Evolutionary conservation across 257 asterid genomes (phyloP).

Genomic region (Capsicum chinense): DNA sequence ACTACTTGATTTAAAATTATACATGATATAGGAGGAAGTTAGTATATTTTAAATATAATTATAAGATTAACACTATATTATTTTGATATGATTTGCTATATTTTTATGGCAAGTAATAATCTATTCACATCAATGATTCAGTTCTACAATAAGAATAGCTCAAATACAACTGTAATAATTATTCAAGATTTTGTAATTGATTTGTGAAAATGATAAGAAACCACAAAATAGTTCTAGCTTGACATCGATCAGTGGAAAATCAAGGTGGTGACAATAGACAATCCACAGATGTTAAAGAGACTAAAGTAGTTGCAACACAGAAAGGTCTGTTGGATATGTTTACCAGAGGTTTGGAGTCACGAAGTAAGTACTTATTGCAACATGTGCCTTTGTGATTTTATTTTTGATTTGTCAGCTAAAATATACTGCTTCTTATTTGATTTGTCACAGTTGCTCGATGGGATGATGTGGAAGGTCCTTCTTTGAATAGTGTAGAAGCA

Average conservation of each 20-base stretch:
- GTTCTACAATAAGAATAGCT: too few relatives aligned
- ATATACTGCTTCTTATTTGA: constrained; percentile 31
- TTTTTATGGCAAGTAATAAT: too few relatives aligned
- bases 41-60: too few relatives aligned
- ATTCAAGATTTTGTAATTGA: too few relatives aligned
- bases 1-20: too few relatives aligned
- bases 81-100: too few relatives aligned
- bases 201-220: constrained; percentile 39
- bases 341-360: constrained; percentile 68
- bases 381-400: constrained; percentile 2
- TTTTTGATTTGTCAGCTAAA: background rate
- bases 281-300: constrained; percentile 35
- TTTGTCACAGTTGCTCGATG: constrained; percentile 73
- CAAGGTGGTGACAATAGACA: constrained; percentile 35
- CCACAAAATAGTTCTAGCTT: constrained; percentile 27
- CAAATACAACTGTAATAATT: too few relatives aligned
- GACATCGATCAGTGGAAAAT: constrained; percentile 14
- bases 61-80: too few relatives aligned
- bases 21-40: too few relatives aligned
- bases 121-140: too few relatives aligned
- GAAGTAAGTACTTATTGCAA: constrained; percentile 47
- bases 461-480: constrained; percentile 58
- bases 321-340: constrained; percentile 53
- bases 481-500: constrained; percentile 40
- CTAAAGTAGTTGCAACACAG: constrained; percentile 37